These are phyloP conservation scores for Penicillium sp. DNA, from an alignment of 2,329 filamentous ascomycete genomes.

Conservation along the genomic window DNA sequence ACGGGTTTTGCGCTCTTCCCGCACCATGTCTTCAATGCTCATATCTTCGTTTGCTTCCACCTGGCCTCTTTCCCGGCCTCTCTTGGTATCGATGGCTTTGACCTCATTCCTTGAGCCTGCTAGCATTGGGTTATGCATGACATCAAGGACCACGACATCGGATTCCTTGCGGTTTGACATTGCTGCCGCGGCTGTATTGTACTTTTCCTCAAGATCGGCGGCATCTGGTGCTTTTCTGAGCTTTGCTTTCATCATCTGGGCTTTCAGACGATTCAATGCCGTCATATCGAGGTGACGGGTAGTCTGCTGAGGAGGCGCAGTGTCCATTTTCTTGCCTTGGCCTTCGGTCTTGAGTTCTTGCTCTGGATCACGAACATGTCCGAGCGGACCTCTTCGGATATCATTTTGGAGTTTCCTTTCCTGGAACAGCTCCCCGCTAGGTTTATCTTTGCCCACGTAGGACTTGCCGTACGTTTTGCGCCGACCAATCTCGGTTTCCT, in stretches of 20 bases:
- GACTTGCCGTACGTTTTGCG: conserved; percentile 78
- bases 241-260: conserved; percentile 94
- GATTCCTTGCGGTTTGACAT: conserved; percentile 59
- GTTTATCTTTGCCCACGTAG: conserved; percentile 81
- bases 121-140: conserved; percentile 86
- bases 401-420: conserved; percentile 67
- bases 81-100: conserved; percentile 72
- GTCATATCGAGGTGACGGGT: conserved; percentile 68
- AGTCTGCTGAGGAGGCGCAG: conserved; percentile 50
- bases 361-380: conserved; percentile 33
- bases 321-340: conserved; percentile 59
- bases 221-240: conserved; percentile 74
- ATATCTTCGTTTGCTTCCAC: conserved; percentile 94
- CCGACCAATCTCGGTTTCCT: conserved; percentile 84
- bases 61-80: conserved; percentile 77
- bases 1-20: conserved; percentile 83
- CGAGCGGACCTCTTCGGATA: conserved; percentile 39
- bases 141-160: conserved; percentile 74
- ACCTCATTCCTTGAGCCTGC: conserved; percentile 74
- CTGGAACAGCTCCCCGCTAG: conserved; percentile 79
- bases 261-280: conserved; percentile 81
- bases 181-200: conserved; percentile 69
- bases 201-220: conserved; percentile 75
- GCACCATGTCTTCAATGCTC: conserved; percentile 94
- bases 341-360: conserved; percentile 38